A percentile compares a stretch with the other conserved stretches of the same genome.
Evolutionary conservation across 2,329 filamentous ascomycete species (phyloP).

Genomic region (Ciborinia camelliae): DNA sequence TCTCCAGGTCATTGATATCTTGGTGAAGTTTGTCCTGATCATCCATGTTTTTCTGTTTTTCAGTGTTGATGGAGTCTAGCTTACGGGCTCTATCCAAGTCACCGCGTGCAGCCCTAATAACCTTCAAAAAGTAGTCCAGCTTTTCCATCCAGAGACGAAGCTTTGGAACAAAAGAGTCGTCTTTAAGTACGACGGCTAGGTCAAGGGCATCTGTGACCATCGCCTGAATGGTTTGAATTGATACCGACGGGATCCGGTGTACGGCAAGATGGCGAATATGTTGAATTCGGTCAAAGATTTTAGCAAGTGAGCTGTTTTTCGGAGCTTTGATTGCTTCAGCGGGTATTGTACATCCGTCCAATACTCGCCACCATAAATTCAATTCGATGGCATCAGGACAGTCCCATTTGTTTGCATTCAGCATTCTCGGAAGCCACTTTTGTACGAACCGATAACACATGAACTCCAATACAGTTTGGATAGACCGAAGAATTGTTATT

Average conservation of each 20-base stretch:
- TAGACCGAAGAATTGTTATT: slow-evolving; percentile 20
- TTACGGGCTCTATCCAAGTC: background rate
- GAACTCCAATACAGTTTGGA: slow-evolving; percentile 24
- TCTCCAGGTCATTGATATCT: background rate
- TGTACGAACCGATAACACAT: slow-evolving; percentile 23
- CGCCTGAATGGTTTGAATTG: slow-evolving; percentile 14
- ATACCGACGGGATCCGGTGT: slow-evolving; percentile 20
- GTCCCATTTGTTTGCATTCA: slow-evolving; percentile 21
- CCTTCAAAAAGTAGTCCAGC: background rate
- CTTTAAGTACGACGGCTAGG: slow-evolving; percentile 15
- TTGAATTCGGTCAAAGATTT: slow-evolving; percentile 16
- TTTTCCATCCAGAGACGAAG: slow-evolving; percentile 1
- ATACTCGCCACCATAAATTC: slow-evolving; percentile 20
- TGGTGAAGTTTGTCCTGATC: background rate
- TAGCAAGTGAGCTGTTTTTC: background rate
- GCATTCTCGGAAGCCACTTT: slow-evolving; percentile 23
- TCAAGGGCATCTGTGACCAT: slow-evolving; percentile 20
- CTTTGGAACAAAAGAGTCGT: background rate
- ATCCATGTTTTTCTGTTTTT: background rate
- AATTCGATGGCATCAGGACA: slow-evolving; percentile 24
- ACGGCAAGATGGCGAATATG: slow-evolving; percentile 23
- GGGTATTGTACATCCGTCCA: slow-evolving; percentile 21
- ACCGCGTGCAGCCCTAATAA: background rate
- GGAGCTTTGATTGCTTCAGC: slow-evolving; percentile 17
- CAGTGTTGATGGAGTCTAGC: background rate